phyloP scores from a whole-genome alignment of 2,329 filamentous ascomycete genomes.

The Paecilomyces formosus region DNA sequence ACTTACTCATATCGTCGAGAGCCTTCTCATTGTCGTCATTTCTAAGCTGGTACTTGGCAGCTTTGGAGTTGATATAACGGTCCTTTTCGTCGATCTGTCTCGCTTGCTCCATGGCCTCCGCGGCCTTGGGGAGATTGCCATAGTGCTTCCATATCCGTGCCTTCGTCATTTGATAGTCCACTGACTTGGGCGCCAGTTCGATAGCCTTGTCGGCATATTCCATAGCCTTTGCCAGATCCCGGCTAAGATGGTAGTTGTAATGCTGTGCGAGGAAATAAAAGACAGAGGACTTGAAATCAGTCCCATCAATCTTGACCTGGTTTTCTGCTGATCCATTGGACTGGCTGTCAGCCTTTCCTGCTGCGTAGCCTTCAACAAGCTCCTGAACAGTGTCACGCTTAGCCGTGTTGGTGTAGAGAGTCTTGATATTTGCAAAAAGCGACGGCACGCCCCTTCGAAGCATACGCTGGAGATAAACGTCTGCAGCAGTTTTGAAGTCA shows the following conservation, averaged over 20 bases:
- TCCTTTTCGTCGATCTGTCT: slow-evolving; percentile 81
- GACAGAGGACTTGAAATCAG: slow-evolving; percentile 64
- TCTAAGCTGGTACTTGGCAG: slow-evolving; percentile 90
- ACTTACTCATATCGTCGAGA: slow-evolving; percentile 82
- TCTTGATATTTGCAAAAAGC: slow-evolving; percentile 93
- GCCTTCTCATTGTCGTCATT: slow-evolving; percentile 86
- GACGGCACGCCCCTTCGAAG: slow-evolving; percentile 90
- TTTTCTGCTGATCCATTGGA: slow-evolving; percentile 44
- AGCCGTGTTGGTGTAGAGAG: slow-evolving; percentile 68
- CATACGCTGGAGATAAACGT: slow-evolving; percentile 74
- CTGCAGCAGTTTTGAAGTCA: slow-evolving; percentile 69
- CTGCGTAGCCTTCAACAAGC: slow-evolving; percentile 71
- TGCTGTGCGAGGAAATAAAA: slow-evolving; percentile 95
- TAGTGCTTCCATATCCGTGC: slow-evolving; percentile 90
- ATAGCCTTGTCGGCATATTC: slow-evolving; percentile 80
- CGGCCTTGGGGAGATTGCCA: slow-evolving; percentile 70
- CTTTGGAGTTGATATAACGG: slow-evolving; percentile 96
- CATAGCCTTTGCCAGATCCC: slow-evolving; percentile 72
- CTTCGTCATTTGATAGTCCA: slow-evolving; percentile 92
- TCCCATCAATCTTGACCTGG: slow-evolving; percentile 44
- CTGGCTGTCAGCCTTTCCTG: slow-evolving; percentile 43
- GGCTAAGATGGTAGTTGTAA: slow-evolving; percentile 86
- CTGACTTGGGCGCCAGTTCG: slow-evolving; percentile 67
- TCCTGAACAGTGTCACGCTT: slow-evolving; percentile 73
- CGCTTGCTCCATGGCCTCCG: slow-evolving; percentile 81